Base-by-base conservation (phyloP, 768 basidiomycete genomes). In the Pleurotus tuber-regium region DNA sequence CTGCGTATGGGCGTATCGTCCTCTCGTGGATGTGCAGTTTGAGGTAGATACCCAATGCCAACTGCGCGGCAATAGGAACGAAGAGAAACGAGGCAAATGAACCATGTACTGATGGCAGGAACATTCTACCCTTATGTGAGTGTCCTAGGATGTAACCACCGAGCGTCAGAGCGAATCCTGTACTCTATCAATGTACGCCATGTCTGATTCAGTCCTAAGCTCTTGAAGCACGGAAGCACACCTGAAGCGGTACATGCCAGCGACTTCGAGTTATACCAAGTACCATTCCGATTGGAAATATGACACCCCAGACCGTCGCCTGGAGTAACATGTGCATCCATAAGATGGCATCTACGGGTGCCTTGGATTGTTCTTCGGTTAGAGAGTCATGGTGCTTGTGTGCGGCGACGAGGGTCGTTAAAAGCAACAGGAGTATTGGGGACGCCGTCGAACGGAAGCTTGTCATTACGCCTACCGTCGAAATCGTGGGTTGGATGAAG, bases 161-260 rank as follows among this genome's bases (percentile, higher is more conserved):
- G 10, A 79, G 67, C 3, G 88, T 88, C 42, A 96, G 68, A 1
- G 77, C 77, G 54, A 89, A 82, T 2, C 84, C 89, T 5, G 78
- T 71, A 51, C 76, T 76, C 87, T 91, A 23, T 24, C 40, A 11
- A 52, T 42, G 7, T 26, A 14, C 8, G 5, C n/a, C 14, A 33
- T 18, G 3, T 49, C n/a, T 30, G 39, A 25, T 43, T 23, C 50
- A 31, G 31, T 30, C 53, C 19, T 54, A 44, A 2, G 29, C 33
- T 24, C 21, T n/a, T n/a, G n/a, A 6, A n/a, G 1, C 31, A 56
- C 23, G 47, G 23, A 39, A 19, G 60, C 75, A 31, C 43, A 86
- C 89, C 70, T 96, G 94, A 4, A 93, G 64, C 4, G 94, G 93
- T 38, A 94, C 92, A 65, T 97, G 94, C 85, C 89, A 95, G 60